A percentile compares a stretch with the other conserved stretches of the same genome.
Evolutionary conservation across 768 basidiomycete genomes (phyloP).

Genomic region (Phlebiopsis gigantea): DNA sequence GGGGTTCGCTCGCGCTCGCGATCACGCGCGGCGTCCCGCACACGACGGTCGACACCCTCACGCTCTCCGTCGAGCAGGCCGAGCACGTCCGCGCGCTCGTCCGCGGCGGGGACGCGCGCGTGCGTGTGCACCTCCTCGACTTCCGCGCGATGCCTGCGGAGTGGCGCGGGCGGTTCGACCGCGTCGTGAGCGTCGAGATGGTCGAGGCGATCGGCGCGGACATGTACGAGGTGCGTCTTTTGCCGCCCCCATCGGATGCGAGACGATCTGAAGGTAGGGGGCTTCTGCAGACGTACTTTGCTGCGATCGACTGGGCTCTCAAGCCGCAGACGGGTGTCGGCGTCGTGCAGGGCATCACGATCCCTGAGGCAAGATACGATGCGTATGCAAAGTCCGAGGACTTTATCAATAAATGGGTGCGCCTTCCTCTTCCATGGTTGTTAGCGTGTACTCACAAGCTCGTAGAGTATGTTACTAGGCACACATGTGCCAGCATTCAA

Average conservation of each 20-base stretch:
- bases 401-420: slow-evolving; percentile 75
- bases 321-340: slow-evolving; percentile 54
- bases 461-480: not conserved
- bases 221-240: slow-evolving; percentile 46
- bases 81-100: slow-evolving; percentile 6
- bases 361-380: slow-evolving; percentile 65
- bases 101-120: slow-evolving; percentile 12
- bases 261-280: no score
- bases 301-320: slow-evolving; percentile 60
- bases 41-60: slow-evolving; percentile 66
- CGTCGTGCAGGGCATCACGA: slow-evolving; percentile 70
- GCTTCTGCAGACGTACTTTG: slow-evolving; percentile 49
- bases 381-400: slow-evolving; percentile 55
- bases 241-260: no score
- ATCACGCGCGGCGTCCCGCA: slow-evolving; percentile 49
- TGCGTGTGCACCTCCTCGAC: slow-evolving; percentile 71
- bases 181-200: slow-evolving; percentile 75
- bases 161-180: slow-evolving; percentile 62
- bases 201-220: slow-evolving; percentile 69
- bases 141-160: slow-evolving; percentile 59
- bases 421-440: slow-evolving; percentile 19
- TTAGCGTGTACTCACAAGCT: not conserved
- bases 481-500: not conserved
- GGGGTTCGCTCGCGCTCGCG: slow-evolving; percentile 68
- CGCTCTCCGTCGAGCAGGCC: slow-evolving; percentile 64